Percentiles rank a stretch among this genome's conserved stretches.
phyloP scores from a whole-genome alignment of 352 stramenopile genomes.

The Phytophthora uliginosa region DNA sequence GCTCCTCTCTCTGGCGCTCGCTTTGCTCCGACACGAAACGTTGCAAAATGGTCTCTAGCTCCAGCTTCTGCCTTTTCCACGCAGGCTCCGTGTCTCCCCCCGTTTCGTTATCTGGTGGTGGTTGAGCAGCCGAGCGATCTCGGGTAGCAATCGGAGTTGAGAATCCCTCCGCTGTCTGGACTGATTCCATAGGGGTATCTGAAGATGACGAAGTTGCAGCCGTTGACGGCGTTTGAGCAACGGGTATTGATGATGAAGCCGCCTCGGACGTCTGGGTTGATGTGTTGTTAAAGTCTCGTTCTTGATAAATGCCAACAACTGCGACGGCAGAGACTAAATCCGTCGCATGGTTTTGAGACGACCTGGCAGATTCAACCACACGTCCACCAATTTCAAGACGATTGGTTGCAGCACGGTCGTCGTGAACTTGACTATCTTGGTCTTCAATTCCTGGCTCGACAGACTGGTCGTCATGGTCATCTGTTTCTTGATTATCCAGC shows the following conservation, averaged over 20 bases:
- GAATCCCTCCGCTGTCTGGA: not conserved
- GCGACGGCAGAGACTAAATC: not conserved
- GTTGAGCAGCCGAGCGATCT: not conserved
- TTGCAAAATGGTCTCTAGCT: constrained; percentile 27
- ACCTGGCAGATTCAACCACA: not conserved
- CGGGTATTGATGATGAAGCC: not conserved
- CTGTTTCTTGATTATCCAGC: constrained; percentile 17
- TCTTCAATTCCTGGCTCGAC: constrained; percentile 1
- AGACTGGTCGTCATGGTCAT: constrained; percentile 6
- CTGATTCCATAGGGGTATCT: not conserved
- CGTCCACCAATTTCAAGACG: not conserved
- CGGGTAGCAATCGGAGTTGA: not conserved
- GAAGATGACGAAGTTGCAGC: not conserved
- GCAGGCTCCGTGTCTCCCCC: not conserved
- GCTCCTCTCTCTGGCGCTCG: constrained; percentile 19
- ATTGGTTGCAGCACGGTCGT: not conserved
- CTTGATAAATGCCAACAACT: not conserved
- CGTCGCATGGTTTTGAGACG: not conserved
- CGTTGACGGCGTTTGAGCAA: not conserved
- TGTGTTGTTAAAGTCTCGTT: too few relatives aligned
- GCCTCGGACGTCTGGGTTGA: not conserved
- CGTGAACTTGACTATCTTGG: not conserved
- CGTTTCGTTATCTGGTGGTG: not conserved
- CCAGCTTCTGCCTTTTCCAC: constrained; percentile 26
- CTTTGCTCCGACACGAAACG: constrained; percentile 29